A percentile compares a stretch with the other conserved stretches of the same genome.
phyloP scores from a whole-genome alignment of 345 rosid species.

The Citrus medica region DNA sequence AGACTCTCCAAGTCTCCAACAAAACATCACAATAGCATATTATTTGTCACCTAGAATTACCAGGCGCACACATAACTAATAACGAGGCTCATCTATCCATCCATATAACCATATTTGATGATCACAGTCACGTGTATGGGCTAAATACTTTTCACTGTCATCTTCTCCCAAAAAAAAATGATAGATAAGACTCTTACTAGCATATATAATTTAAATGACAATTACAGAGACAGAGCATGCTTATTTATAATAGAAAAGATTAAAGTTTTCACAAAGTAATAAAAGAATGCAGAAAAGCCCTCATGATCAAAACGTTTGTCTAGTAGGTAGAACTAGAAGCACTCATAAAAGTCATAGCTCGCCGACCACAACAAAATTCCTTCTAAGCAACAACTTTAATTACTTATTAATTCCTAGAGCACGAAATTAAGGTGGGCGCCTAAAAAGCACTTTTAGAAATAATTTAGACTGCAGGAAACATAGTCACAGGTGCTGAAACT shows the following conservation, averaged over 20 bases:
- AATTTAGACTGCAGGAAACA: neutral
- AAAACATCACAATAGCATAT: too few relatives aligned
- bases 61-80: too few relatives aligned
- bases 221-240: neutral
- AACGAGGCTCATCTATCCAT: too few relatives aligned
- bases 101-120: too few relatives aligned
- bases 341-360: constrained; percentile 7
- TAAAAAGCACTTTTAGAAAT: neutral
- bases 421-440: constrained; percentile 19
- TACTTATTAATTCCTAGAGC: too few relatives aligned
- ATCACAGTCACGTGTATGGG: too few relatives aligned
- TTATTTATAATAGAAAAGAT: neutral
- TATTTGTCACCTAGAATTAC: too few relatives aligned
- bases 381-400: neutral
- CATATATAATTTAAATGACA: neutral
- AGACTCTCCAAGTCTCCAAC: too few relatives aligned
- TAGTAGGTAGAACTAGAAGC: too few relatives aligned
- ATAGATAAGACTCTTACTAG: neutral
- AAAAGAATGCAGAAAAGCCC: neutral
- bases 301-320: neutral
- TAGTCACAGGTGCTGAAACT: too few relatives aligned
- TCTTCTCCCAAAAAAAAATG: neutral
- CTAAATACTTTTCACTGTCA: neutral
- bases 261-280: neutral
- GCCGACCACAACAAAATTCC: constrained; percentile 7